Evolutionary conservation across 495 filamentous ascomycete genomes (phyloP).

Genomic region (Aspergillus asperescens): DNA sequence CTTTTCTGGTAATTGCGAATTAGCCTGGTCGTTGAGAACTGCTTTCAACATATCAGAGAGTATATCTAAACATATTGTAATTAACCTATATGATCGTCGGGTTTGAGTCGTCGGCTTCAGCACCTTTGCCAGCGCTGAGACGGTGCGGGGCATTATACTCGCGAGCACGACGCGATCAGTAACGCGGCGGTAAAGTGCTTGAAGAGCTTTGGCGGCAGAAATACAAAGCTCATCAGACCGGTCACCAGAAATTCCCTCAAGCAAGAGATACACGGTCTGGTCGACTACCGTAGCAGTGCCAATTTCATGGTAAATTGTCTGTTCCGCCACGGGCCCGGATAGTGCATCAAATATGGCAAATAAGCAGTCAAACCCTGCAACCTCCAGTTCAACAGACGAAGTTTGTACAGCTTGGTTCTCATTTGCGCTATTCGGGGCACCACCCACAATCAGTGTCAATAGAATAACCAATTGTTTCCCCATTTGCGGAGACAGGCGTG

Average conservation of each 20-base stretch:
- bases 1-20: constrained; percentile 15
- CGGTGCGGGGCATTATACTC: constrained; percentile 81
- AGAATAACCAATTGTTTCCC: constrained; percentile 82
- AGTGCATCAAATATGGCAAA: constrained; percentile 44
- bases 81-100: constrained; percentile 58
- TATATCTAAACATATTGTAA: constrained; percentile 55
- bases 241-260: constrained; percentile 62
- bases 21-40: constrained; percentile 57
- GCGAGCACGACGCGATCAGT: constrained; percentile 66
- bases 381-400: constrained; percentile 62
- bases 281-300: constrained; percentile 65
- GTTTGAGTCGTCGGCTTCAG: constrained; percentile 61
- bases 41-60: constrained; percentile 56
- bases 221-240: constrained; percentile 58
- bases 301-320: constrained; percentile 53
- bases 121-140: constrained; percentile 73
- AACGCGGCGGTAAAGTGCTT: constrained; percentile 56
- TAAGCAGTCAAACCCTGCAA: constrained; percentile 57
- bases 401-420: constrained; percentile 29
- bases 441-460: constrained; percentile 72
- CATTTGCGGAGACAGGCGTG: constrained; percentile 58
- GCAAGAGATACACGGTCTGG: constrained; percentile 71
- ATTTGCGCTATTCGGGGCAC: constrained; percentile 50
- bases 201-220: constrained; percentile 59
- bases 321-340: constrained; percentile 40